Evolutionary conservation across 306 rosid species (phyloP).

Genomic region (Glycine tomentella): DNA sequence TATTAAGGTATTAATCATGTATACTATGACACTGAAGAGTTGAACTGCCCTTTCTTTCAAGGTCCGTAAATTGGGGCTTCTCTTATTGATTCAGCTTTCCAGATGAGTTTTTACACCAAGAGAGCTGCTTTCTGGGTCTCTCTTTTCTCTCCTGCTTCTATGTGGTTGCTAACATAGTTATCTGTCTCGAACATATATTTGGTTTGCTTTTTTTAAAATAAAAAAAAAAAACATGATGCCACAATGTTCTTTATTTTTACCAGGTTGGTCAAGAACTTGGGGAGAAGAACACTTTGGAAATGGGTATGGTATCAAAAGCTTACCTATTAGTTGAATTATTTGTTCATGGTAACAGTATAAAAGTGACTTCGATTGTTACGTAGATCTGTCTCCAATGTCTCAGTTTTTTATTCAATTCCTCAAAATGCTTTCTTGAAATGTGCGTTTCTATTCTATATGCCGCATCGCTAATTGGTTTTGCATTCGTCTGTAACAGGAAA

Average conservation of each 20-base stretch:
- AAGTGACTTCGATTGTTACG: conserved; percentile 21
- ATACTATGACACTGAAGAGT: conserved; percentile 17
- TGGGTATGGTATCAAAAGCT: conserved; percentile 63
- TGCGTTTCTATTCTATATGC: conserved; percentile 27
- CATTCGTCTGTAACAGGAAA: conserved; percentile 66
- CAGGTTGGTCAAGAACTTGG: conserved; percentile 99
- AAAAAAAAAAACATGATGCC: not conserved
- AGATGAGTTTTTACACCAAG: not conserved
- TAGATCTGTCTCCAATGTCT: conserved; percentile 24
- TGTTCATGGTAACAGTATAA: conserved; percentile 28
- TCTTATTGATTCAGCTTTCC: conserved; percentile 7
- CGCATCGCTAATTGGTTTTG: conserved; percentile 28
- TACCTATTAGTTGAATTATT: conserved; percentile 34
- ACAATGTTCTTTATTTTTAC: conserved; percentile 40
- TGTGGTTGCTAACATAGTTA: conserved; percentile 14
- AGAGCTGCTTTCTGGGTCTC: not conserved
- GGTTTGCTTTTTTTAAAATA: too few relatives aligned
- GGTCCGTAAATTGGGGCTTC: conserved; percentile 11
- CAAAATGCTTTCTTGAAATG: conserved; percentile 6
- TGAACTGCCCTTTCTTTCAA: conserved; percentile 6
- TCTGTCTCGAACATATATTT: conserved; percentile 35
- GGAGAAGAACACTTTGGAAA: conserved; percentile 99
- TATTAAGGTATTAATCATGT: not conserved
- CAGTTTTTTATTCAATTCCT: conserved; percentile 21
- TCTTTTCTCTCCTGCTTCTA: not conserved